A percentile compares a stretch with the other conserved stretches of the same genome.
phyloP scores from a whole-genome alignment of 768 basidiomycete species.

The Neoboletus subvelutipes region DNA sequence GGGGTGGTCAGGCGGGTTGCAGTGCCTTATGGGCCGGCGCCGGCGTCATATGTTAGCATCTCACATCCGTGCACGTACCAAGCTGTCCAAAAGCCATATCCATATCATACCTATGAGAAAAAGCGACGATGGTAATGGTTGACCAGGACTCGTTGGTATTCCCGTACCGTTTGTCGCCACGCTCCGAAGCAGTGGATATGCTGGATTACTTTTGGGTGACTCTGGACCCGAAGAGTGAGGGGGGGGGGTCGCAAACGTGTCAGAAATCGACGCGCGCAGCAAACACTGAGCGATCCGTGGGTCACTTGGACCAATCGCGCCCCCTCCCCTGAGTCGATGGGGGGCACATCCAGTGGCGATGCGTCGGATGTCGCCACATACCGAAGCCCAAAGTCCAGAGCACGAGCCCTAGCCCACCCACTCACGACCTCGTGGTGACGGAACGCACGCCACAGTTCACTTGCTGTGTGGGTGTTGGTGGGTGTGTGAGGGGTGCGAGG shows the following conservation, averaged over 20 bases:
- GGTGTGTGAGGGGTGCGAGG: not conserved
- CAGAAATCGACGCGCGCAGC: no score
- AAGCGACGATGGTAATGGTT: not conserved
- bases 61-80: not conserved
- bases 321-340: no score
- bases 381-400: no score
- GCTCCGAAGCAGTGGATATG: not conserved
- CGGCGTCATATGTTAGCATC: not conserved
- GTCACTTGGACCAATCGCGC: no score
- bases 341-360: no score
- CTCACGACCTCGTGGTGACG: no score
- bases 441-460: no score
- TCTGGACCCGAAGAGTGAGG: not conserved
- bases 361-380: not conserved
- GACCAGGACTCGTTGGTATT: not conserved
- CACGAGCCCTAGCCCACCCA: no score
- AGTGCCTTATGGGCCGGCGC: not conserved
- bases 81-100: not conserved
- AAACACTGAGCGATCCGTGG: no score
- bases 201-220: no score
- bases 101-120: not conserved
- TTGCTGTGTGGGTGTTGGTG: not conserved
- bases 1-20: not conserved
- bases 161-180: no score
- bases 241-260: no score